Base-by-base conservation (phyloP, 441 rosid species). In the Metrosideros polymorpha region DNA sequence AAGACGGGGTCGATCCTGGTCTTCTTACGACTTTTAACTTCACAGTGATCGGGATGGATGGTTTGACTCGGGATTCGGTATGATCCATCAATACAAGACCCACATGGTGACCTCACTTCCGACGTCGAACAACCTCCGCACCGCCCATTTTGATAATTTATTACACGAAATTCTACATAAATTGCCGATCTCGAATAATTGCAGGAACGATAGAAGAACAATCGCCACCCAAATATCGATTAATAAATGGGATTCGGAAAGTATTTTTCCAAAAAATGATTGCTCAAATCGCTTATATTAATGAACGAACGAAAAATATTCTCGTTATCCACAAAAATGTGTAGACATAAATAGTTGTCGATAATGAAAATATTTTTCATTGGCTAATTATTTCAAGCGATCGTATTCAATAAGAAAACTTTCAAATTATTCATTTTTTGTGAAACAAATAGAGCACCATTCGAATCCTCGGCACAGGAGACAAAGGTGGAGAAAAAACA, bases 311-410 rank as follows among this genome's bases (percentile, higher is more conserved):
- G 0, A 7, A 59, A 14, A 2, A 6, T 29, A 29, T 29, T 29
- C 1, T 7, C 5, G 7, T 59, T 3, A 3, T 0, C 18, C 3
- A 61, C 12, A 1, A 1, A 61, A 4, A 59, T 59, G 14, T 59
- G 14, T 3, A 7, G 0, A 15, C 5, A 59, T 13, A 57, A 57
- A 57, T 57, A 14, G 0, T 0, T 13, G 0, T 59, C 1, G 1
- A 29, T 61, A 61, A 61, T 30, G 19, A 30, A 30, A 61, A 61
- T 0, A 30, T 7, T 29, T 61, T 29, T 0, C 71, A 15, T 30
- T 15, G 2, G 22, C 8, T 30, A 7, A 4, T 29, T 61, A 29
- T 61, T 61, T 29, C 17, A 61, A 15, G 0, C 1, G 0, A n/a
- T 57, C 1, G n/a, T n/a, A n/a, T n/a, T n/a, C n/a, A n/a, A n/a